These are phyloP conservation scores for Ocimum tenuiflorum DNA, from an alignment of 257 asterid genomes.

Conservation along the genomic window DNA sequence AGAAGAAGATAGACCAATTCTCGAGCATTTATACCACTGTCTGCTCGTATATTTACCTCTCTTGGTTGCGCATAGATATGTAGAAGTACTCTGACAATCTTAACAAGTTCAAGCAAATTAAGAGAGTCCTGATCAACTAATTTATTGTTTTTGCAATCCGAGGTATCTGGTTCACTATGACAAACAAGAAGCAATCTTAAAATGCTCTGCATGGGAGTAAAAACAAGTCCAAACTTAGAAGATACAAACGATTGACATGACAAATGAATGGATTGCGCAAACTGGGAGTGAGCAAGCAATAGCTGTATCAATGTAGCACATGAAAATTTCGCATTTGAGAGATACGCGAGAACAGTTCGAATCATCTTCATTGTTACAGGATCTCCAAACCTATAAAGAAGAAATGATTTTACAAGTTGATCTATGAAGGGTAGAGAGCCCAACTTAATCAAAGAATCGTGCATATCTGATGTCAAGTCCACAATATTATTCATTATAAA, in stretches of 20 bases:
- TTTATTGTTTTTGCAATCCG: slow-evolving; percentile 25
- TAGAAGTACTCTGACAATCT: slow-evolving; percentile 64
- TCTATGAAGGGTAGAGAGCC: slow-evolving; percentile 57
- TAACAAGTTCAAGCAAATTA: slow-evolving; percentile 60
- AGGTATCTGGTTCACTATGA: slow-evolving; percentile 21
- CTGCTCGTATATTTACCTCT: slow-evolving; percentile 37
- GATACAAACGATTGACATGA: slow-evolving; percentile 35
- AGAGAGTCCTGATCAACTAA: slow-evolving; percentile 26
- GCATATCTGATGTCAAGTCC: slow-evolving; percentile 46
- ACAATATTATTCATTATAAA: slow-evolving; percentile 45
- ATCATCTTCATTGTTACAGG: slow-evolving; percentile 55
- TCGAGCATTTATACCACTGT: slow-evolving; percentile 45
- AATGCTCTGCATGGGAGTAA: slow-evolving; percentile 65
- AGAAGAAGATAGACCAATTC: slow-evolving; percentile 63
- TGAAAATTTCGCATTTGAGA: slow-evolving; percentile 59
- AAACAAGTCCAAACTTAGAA: slow-evolving; percentile 51
- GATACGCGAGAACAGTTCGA: slow-evolving; percentile 42
- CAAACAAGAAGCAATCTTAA: slow-evolving; percentile 36
- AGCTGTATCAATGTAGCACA: slow-evolving; percentile 51
- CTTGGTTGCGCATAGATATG: slow-evolving; percentile 39
- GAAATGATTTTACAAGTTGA: slow-evolving; percentile 52
- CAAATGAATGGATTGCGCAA: slow-evolving; percentile 40
- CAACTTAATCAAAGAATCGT: slow-evolving; percentile 44
- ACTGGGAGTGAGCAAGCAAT: slow-evolving; percentile 73
- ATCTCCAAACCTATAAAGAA: slow-evolving; percentile 78